A percentile compares a stretch with the other conserved stretches of the same genome.
phyloP scores from a whole-genome alignment of 2,329 filamentous ascomycete species.

The Beauveria bassiana region DNA sequence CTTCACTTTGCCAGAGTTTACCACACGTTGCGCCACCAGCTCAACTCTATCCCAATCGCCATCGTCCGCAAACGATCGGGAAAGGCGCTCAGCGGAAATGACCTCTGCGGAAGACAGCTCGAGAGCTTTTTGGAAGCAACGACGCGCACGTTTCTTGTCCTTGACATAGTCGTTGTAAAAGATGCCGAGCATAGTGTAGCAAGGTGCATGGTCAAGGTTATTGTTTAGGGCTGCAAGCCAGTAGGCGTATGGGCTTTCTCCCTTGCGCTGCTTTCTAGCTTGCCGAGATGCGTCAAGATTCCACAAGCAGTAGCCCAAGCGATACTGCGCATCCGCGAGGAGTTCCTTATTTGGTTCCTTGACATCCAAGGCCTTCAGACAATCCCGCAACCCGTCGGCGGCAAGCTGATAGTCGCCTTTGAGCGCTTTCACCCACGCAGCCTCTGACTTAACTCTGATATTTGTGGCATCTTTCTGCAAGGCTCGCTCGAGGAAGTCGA shows the following conservation, averaged over 20 bases:
- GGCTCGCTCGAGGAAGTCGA: constrained; percentile 72
- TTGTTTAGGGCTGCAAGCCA: constrained; percentile 80
- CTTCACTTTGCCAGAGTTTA: constrained; percentile 89
- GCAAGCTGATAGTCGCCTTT: constrained; percentile 67
- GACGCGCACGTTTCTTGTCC: constrained; percentile 78
- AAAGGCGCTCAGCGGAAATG: constrained; percentile 77
- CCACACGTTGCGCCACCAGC: constrained; percentile 78
- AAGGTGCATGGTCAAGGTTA: constrained; percentile 79
- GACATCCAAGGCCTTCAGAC: constrained; percentile 56
- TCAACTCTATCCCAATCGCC: constrained; percentile 97
- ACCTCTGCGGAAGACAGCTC: constrained; percentile 85
- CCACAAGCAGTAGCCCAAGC: constrained; percentile 83
- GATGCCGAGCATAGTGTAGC: constrained; percentile 83
- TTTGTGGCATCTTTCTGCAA: constrained; percentile 66
- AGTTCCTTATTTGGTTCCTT: constrained; percentile 58
- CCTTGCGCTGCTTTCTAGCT: constrained; percentile 70
- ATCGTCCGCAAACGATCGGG: constrained; percentile 77
- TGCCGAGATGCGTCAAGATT: constrained; percentile 66
- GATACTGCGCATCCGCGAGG: constrained; percentile 78
- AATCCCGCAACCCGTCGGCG: constrained; percentile 61
- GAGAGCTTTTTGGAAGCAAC: constrained; percentile 93
- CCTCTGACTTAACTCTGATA: constrained; percentile 72
- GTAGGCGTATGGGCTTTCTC: constrained; percentile 62
- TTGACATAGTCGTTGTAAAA: constrained; percentile 89
- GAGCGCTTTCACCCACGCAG: constrained; percentile 85